Conservation (phyloP, 176 grass and related monocot species). For the Avena eriantha region DNA sequence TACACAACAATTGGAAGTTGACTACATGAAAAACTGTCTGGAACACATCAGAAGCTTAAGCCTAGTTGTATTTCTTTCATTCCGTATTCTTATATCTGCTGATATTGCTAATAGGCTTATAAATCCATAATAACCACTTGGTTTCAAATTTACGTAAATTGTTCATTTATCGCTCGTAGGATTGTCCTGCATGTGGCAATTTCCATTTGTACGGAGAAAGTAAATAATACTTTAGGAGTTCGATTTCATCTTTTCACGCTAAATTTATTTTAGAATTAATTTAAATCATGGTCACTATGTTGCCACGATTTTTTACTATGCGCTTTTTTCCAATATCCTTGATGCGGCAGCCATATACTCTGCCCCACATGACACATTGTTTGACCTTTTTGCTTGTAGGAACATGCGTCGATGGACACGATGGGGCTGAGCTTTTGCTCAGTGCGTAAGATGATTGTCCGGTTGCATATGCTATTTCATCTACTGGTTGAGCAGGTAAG, state of each 20-base stretch:
- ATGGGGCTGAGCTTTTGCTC: not conserved
- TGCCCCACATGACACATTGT: not conserved
- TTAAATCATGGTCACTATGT: no score
- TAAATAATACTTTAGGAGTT: no score
- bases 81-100: not conserved
- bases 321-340: not conserved
- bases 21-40: not conserved
- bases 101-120: not conserved
- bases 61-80: not conserved
- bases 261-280: no score
- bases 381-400: not conserved
- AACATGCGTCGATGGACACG: not conserved
- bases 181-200: not conserved
- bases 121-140: not conserved
- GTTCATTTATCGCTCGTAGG: not conserved
- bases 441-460: not conserved
- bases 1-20: not conserved
- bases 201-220: no score
- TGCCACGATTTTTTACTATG: no score
- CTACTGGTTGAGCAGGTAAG: not conserved
- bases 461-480: not conserved
- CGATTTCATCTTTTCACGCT: no score
- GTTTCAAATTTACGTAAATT: not conserved
- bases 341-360: not conserved
- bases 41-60: not conserved